Evolutionary conservation across 768 basidiomycete species (phyloP).

Genomic region (Leccinum longicurvipes): DNA sequence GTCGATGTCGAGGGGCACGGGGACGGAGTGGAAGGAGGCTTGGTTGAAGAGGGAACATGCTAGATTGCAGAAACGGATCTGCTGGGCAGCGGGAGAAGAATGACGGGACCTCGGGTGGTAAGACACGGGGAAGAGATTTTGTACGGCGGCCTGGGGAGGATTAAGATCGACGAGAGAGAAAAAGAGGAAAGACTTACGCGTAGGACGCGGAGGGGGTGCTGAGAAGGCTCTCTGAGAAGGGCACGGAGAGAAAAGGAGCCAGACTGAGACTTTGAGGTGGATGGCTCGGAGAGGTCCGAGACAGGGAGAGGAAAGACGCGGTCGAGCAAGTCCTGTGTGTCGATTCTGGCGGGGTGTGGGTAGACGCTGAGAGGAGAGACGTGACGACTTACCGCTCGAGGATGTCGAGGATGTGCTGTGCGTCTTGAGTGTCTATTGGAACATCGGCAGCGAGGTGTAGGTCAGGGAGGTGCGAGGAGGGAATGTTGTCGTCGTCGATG

Average conservation of each 20-base stretch:
- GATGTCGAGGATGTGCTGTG: slow-evolving; percentile 56
- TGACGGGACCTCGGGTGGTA: slow-evolving; percentile 62
- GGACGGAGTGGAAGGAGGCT: slow-evolving; percentile 48
- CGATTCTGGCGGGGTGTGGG: slow-evolving; percentile 43
- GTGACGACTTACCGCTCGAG: slow-evolving; percentile 47
- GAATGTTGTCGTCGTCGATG: slow-evolving; percentile 21
- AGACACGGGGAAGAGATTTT: slow-evolving; percentile 65
- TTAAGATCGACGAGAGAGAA: slow-evolving; percentile 7
- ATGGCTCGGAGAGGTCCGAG: slow-evolving; percentile 37
- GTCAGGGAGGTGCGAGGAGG: slow-evolving; percentile 18
- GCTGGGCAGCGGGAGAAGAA: slow-evolving; percentile 62
- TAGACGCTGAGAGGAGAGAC: not conserved
- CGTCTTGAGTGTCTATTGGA: slow-evolving; percentile 43
- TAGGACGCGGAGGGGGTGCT: slow-evolving; percentile 53
- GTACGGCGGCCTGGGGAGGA: slow-evolving; percentile 53
- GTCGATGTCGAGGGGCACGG: slow-evolving; percentile 45
- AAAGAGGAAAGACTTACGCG: slow-evolving; percentile 43
- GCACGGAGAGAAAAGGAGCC: slow-evolving; percentile 49
- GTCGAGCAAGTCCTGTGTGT: slow-evolving; percentile 75
- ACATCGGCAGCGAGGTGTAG: slow-evolving; percentile 44
- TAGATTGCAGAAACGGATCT: slow-evolving; percentile 71
- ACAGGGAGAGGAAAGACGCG: slow-evolving; percentile 64
- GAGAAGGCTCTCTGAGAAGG: slow-evolving; percentile 50
- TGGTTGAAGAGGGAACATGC: slow-evolving; percentile 72
- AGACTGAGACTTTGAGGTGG: slow-evolving; percentile 35